These are phyloP conservation scores for Pythium sp. DNA, from an alignment of 352 stramenopile genomes.

Conservation along the genomic window DNA sequence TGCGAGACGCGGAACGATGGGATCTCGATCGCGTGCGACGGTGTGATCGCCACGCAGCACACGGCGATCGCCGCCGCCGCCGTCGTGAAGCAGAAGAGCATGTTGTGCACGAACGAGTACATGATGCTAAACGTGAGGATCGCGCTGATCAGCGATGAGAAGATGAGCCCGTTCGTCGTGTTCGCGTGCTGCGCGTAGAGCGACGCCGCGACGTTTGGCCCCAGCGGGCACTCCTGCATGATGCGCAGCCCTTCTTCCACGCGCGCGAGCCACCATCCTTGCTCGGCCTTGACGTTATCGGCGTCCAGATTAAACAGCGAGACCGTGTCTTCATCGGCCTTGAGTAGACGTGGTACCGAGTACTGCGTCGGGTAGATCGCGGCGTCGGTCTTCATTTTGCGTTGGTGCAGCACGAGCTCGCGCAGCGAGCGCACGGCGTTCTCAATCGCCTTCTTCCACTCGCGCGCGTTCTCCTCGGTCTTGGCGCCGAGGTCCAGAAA, in stretches of 20 bases:
- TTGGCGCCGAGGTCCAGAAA: slow-evolving; percentile 86
- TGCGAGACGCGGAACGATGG: slow-evolving; percentile 81
- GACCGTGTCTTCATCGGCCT: slow-evolving; percentile 80
- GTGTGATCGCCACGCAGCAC: slow-evolving; percentile 70
- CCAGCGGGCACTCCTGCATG: slow-evolving; percentile 85
- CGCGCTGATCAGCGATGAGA: slow-evolving; percentile 57
- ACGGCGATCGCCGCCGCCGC: slow-evolving; percentile 62
- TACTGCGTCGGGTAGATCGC: slow-evolving; percentile 68
- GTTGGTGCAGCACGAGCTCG: slow-evolving; percentile 70
- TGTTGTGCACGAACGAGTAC: slow-evolving; percentile 83
- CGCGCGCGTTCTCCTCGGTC: slow-evolving; percentile 73
- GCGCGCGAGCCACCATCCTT: slow-evolving; percentile 82
- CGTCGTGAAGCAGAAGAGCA: slow-evolving; percentile 75
- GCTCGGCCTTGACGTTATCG: slow-evolving; percentile 79
- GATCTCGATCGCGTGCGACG: slow-evolving; percentile 73
- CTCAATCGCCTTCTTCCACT: slow-evolving; percentile 82
- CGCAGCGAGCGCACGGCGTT: slow-evolving; percentile 73
- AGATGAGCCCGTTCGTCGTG: slow-evolving; percentile 73
- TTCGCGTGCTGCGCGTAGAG: slow-evolving; percentile 78
- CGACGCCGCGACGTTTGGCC: slow-evolving; percentile 74
- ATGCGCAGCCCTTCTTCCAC: slow-evolving; percentile 79
- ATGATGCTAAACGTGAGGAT: slow-evolving; percentile 83
- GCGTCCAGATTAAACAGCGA: slow-evolving; percentile 86
- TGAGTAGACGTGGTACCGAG: slow-evolving; percentile 63
- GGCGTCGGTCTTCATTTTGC: slow-evolving; percentile 73